A percentile compares a stretch with the other conserved stretches of the same genome.
Evolutionary conservation across 306 rosid genomes (phyloP).

Genomic region (Citrullus amarus): DNA sequence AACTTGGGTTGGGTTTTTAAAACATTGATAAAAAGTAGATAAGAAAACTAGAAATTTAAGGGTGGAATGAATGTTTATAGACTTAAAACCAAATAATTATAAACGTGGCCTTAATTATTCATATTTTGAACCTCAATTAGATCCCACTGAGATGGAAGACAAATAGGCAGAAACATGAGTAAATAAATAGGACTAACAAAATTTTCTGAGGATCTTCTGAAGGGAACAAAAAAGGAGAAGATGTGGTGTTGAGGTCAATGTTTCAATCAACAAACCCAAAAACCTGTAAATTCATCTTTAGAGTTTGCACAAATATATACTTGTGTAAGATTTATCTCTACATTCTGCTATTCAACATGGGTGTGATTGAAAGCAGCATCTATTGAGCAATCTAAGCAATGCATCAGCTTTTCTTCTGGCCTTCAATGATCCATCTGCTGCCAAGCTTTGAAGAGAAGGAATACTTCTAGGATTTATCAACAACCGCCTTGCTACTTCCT

Average conservation of each 20-base stretch:
- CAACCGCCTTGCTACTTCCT: slow-evolving; percentile 50
- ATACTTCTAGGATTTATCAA: slow-evolving; percentile 68
- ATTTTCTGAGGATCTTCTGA: not conserved
- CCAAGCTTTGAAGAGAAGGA: slow-evolving; percentile 79
- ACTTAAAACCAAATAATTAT: too few species aligned
- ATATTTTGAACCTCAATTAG: slow-evolving; percentile 41
- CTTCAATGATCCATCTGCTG: slow-evolving; percentile 60
- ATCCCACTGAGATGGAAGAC: slow-evolving; percentile 33
- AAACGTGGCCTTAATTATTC: not conserved
- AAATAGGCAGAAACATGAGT: not conserved
- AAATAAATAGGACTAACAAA: not conserved
- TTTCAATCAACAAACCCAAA: not conserved
- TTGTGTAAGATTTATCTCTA: not conserved
- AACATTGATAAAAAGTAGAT: too few species aligned
- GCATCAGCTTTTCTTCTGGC: slow-evolving; percentile 82
- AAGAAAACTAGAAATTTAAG: too few species aligned
- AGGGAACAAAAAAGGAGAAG: not conserved
- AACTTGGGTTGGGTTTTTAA: too few species aligned
- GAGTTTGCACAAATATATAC: slow-evolving; percentile 6
- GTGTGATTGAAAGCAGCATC: slow-evolving; percentile 65
- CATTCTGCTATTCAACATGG: slow-evolving; percentile 22
- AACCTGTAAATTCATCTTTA: slow-evolving; percentile 1
- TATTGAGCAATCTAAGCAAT: slow-evolving; percentile 60
- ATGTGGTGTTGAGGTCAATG: not conserved
- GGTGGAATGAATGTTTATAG: too few species aligned